phyloP scores from a whole-genome alignment of 495 filamentous ascomycete genomes.

The Aspergillus biplanus region DNA sequence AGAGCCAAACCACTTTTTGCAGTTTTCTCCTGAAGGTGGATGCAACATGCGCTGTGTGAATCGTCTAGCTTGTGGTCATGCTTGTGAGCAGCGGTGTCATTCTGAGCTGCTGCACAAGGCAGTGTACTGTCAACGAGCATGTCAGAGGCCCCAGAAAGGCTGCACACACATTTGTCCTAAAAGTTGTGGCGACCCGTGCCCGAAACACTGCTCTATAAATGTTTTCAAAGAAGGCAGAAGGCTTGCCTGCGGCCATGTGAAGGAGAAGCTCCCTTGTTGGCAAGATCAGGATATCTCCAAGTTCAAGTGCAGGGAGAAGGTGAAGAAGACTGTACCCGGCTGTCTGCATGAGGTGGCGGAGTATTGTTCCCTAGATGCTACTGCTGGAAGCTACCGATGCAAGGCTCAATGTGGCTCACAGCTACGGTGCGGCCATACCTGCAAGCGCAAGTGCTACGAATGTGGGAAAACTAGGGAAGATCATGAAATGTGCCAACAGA shows the following conservation, averaged over 20 bases:
- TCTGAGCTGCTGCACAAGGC: constrained; percentile 65
- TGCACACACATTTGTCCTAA: constrained; percentile 67
- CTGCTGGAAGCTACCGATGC: constrained; percentile 45
- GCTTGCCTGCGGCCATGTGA: constrained; percentile 65
- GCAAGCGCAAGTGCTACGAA: constrained; percentile 50
- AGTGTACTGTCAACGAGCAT: constrained; percentile 64
- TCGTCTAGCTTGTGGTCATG: constrained; percentile 72
- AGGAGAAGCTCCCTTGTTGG: constrained; percentile 52
- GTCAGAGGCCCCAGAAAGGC: constrained; percentile 54
- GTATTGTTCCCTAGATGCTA: constrained; percentile 53
- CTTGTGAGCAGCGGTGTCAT: constrained; percentile 72
- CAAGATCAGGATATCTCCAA: constrained; percentile 42
- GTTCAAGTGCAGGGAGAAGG: constrained; percentile 40
- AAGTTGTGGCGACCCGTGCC: constrained; percentile 65
- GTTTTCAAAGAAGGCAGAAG: constrained; percentile 41
- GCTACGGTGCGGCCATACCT: constrained; percentile 65
- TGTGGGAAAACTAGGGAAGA: constrained; percentile 47
- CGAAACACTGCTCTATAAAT: constrained; percentile 46
- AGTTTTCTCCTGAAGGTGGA: constrained; percentile 70
- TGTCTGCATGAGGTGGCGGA: constrained; percentile 59
- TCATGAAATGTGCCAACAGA: constrained; percentile 54
- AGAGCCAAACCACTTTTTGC: constrained; percentile 63
- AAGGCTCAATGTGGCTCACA: constrained; percentile 42
- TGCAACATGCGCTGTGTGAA: constrained; percentile 62
- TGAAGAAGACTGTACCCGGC: constrained; percentile 47